Base-by-base conservation (phyloP, 371 early-diverging fungal species). In the Amoeboaphelidium occidentale region DNA sequence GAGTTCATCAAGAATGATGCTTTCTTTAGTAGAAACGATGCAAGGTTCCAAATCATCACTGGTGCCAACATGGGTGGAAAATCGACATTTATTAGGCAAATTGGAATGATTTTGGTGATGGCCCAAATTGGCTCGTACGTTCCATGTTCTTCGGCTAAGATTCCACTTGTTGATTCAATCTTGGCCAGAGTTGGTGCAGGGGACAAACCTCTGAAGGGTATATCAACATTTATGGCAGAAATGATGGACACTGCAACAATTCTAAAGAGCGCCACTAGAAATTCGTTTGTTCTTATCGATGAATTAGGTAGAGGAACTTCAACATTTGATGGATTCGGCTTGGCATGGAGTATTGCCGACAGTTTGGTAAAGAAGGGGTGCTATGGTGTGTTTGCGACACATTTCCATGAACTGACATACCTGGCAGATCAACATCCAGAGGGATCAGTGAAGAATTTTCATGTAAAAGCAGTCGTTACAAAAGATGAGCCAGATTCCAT, bases 201-300 rank as follows among this genome's bases (percentile, higher is more conserved):
- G 25, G 99, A 99, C 57, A 80, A 80, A 52, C 82, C 88, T 53
- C 66, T 84, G 43, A 85, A 81, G 53, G 92, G 93, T 24, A 79
- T 90, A 0, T 90, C 91, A 2, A 98, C 99, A 2, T 99, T 99
- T 60, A 97, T 98, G 97, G 83, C 88, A 0, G 99, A 99, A 66
- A 97, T 99, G 99, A 64, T 91, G 13, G 98, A 99, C 62, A 91
- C 97, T 1, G 77, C 93, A 0, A 74, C 81, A 1, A 97, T 97
- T 57, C 61, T 96, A 23, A 73, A 81, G 67, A 65, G 79, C 2
- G 87, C 94, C 1, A 83, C 94, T 0, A 28, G 58, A 1, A 66
- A 81, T 43, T 92, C 96, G 0, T 69, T 99, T 6, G 82, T 99
- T 32, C 84, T 99, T 50, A 91, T 99, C 58, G 99, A 99, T 63